phyloP scores from a whole-genome alignment of 257 asterid genomes.

The Oldenlandia corymbosa region DNA sequence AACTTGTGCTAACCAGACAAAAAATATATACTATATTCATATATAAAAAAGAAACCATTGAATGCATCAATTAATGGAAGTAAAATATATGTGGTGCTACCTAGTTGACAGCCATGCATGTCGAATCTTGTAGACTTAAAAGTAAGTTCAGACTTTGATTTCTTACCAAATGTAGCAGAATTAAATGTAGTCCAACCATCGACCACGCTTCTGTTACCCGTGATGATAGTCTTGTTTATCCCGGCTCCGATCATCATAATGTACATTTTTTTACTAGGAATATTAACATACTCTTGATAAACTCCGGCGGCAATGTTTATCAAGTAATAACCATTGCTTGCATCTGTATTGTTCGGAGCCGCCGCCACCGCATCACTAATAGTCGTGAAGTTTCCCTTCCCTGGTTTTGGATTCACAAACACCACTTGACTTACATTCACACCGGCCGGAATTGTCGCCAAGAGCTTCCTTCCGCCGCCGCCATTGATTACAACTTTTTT shows the following conservation, averaged over 20 bases:
- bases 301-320: constrained; percentile 51
- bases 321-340: constrained; percentile 42
- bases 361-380: constrained; percentile 57
- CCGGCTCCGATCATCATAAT: constrained; percentile 83
- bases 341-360: constrained; percentile 45
- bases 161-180: constrained; percentile 56
- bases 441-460: constrained; percentile 19
- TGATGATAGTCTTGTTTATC: constrained; percentile 47
- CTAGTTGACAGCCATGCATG: too few relatives aligned
- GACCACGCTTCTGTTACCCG: constrained; percentile 51
- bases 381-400: constrained; percentile 41
- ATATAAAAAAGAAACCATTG: too few relatives aligned
- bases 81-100: background rate
- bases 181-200: constrained; percentile 86
- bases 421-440: constrained; percentile 36
- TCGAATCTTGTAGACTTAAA: too few relatives aligned
- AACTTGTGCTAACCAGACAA: background rate
- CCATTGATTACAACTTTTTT: background rate
- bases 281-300: constrained; percentile 52
- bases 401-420: constrained; percentile 45
- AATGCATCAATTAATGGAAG: too few relatives aligned
- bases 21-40: too few relatives aligned
- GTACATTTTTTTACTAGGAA: constrained; percentile 43
- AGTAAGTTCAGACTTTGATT: too few relatives aligned
- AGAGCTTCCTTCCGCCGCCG: constrained; percentile 38